A percentile compares a stretch with the other conserved stretches of the same genome.
Evolutionary conservation across 2,329 filamentous ascomycete species (phyloP).

Genomic region (Ophiostoma quercus): DNA sequence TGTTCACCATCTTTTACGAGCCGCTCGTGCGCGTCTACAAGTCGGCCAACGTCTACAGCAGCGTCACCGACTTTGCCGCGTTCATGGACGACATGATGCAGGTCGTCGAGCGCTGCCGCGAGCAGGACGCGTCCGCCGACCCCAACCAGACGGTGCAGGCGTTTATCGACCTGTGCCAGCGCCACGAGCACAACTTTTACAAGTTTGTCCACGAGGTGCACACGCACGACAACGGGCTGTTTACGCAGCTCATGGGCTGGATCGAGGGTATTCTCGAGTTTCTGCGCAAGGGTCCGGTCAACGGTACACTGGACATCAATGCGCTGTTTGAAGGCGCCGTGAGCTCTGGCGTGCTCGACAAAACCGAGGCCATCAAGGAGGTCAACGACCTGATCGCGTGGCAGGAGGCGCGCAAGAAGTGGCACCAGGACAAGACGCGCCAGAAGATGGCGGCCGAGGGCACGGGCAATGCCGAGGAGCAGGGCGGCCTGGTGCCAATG

Average conservation of each 20-base stretch:
- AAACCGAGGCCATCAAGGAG: slow-evolving; percentile 66
- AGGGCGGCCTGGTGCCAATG: slow-evolving; percentile 34
- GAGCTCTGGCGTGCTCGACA: slow-evolving; percentile 62
- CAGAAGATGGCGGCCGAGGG: slow-evolving; percentile 97
- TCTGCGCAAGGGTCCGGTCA: slow-evolving; percentile 75
- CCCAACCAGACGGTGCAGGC: slow-evolving; percentile 97
- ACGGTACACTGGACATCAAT: slow-evolving; percentile 89
- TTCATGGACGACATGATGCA: slow-evolving; percentile 92
- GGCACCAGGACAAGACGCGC: slow-evolving; percentile 94
- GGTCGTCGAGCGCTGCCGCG: slow-evolving; percentile 59
- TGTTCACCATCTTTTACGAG: slow-evolving; percentile 99
- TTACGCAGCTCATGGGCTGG: slow-evolving; percentile 95
- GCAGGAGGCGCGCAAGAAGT: slow-evolving; percentile 94
- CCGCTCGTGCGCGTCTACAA: slow-evolving; percentile 96
- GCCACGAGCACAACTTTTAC: slow-evolving; percentile 96
- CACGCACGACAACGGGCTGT: slow-evolving; percentile 91
- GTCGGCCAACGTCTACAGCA: slow-evolving; percentile 95
- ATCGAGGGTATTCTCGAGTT: slow-evolving; percentile 94
- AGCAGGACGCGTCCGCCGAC: slow-evolving; percentile 82
- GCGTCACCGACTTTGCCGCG: slow-evolving; percentile 88
- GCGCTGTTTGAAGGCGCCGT: slow-evolving; percentile 80
- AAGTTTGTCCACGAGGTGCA: slow-evolving; percentile 99
- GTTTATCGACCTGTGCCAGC: slow-evolving; percentile 92
- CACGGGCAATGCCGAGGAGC: slow-evolving; percentile 40
- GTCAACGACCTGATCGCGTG: slow-evolving; percentile 83